Base-by-base conservation (phyloP, 768 basidiomycete genomes). In the Suillus lakei region DNA sequence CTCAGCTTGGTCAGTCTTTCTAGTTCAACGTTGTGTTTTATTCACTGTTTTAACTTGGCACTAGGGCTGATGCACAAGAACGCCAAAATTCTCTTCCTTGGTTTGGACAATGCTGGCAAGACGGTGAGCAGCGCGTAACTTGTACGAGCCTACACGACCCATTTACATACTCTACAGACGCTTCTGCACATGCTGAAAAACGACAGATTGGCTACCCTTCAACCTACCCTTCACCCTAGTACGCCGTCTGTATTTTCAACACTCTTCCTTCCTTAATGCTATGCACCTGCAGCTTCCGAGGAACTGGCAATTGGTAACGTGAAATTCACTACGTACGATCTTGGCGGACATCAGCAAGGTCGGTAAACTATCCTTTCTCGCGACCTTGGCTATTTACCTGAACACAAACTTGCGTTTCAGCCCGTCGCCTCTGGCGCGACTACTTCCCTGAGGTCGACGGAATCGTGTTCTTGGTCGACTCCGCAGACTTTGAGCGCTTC, bases 381-480 rank as follows among this genome's bases (percentile, higher is more conserved):
- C 13, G 54, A 61, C 54, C 9, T 4, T 38, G 10, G 30, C 59
- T 28, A 58, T n/a, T 32, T 61, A 44, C 32, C 30, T n/a, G 53
- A 50, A 34, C 3, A 48, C 4, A 13, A 15, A 62, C 43, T 50
- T 63, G 34, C 43, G 36, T 48, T 50, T 30, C 32, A 88, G 98
- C 98, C 62, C 96, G 98, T 71, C 94, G 98, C 70, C 91, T 99
- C 77, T 99, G 98, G 98, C 90, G 96, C 65, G 96, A 99, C 80
- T 99, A 99, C 83, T 99, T 99, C 90, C 98, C 98, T 59, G 98
- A 99, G 79, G 98, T 99, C 50, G 96, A 99, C 72, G 97, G 95
- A 21, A 98, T 99, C 72, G 90, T 99, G 74, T 99, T 99, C 88
- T 85, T 99, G 64, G 96, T 99, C 66, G 98, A 99, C 82, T 93